Conservation (phyloP, 495 filamentous ascomycete species). For the Talaromyces proteolyticus region DNA sequence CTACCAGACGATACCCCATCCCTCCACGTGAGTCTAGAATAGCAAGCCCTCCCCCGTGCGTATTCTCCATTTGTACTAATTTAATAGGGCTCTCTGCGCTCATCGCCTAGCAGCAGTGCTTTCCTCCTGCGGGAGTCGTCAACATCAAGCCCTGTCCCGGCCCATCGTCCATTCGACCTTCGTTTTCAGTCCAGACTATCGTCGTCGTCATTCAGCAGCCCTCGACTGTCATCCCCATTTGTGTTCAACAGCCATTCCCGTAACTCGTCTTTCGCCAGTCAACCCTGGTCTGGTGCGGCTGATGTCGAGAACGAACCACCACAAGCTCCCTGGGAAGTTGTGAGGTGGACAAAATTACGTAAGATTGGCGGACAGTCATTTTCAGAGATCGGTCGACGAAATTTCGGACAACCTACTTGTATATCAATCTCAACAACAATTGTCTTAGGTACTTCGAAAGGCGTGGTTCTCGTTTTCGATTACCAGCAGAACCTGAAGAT, state of each 20-base stretch:
- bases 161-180: slow-evolving; percentile 87
- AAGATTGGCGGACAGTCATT: slow-evolving; percentile 86
- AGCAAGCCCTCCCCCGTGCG: not conserved
- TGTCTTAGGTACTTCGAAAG: slow-evolving; percentile 87
- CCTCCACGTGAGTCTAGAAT: slow-evolving; percentile 57
- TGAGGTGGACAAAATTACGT: slow-evolving; percentile 90
- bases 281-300: slow-evolving; percentile 38
- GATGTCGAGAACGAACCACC: slow-evolving; percentile 56
- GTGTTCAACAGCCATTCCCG: slow-evolving; percentile 71
- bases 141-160: slow-evolving; percentile 60
- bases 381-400: slow-evolving; percentile 90
- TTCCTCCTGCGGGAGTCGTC: slow-evolving; percentile 43
- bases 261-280: slow-evolving; percentile 62
- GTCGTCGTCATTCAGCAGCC: slow-evolving; percentile 50
- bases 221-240: slow-evolving; percentile 72
- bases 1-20: slow-evolving; percentile 89
- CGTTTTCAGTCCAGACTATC: slow-evolving; percentile 85
- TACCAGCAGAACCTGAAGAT: slow-evolving; percentile 92
- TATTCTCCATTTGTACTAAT: slow-evolving; percentile 15
- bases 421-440: slow-evolving; percentile 86
- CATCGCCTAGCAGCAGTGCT: slow-evolving; percentile 66
- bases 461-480: slow-evolving; percentile 91
- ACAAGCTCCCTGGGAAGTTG: slow-evolving; percentile 85
- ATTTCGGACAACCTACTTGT: slow-evolving; percentile 88
- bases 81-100: slow-evolving; percentile 69